These are phyloP conservation scores for Dimargaris xerosporica DNA, from an alignment of 192 early-diverging fungal genomes.

Conservation along the genomic window DNA sequence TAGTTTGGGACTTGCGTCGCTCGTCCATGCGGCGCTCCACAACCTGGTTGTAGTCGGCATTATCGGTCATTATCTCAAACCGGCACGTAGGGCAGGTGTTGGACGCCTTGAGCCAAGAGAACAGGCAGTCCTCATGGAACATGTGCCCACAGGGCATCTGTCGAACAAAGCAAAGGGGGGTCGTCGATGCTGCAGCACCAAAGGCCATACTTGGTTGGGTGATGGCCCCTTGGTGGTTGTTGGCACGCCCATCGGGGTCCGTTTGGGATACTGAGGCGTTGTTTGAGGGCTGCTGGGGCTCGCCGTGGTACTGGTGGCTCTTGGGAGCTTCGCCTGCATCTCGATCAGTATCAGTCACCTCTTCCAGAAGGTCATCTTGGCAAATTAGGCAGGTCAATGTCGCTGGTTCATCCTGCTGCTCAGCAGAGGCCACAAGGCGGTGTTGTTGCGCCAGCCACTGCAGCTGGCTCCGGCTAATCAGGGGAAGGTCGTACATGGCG, in stretches of 20 bases:
- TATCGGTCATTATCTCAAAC: slow-evolving; percentile 23
- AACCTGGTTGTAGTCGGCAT: slow-evolving; percentile 19
- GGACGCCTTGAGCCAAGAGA: slow-evolving; percentile 16
- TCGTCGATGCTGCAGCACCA: background rate
- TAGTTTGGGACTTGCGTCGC: background rate
- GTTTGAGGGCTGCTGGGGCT: no score
- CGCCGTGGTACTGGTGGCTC: no score
- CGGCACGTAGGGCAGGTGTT: slow-evolving; percentile 25
- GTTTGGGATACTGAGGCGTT: no score
- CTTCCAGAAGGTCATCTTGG: slow-evolving; percentile 10
- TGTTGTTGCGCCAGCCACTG: background rate
- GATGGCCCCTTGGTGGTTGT: background rate
- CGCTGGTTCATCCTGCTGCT: slow-evolving; percentile 1
- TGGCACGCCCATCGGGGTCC: background rate
- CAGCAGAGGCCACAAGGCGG: background rate
- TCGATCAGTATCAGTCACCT: no score
- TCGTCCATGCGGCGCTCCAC: slow-evolving; percentile 18
- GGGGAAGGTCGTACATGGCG: slow-evolving; percentile 13
- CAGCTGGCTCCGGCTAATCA: background rate
- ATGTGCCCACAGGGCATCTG: slow-evolving; percentile 24
- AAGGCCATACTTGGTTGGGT: background rate
- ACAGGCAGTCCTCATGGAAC: slow-evolving; percentile 20
- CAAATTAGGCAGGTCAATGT: slow-evolving; percentile 14
- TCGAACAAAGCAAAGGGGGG: slow-evolving; percentile 4
- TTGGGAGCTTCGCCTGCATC: no score